Percentiles rank a stretch among this genome's conserved stretches.
These are phyloP conservation scores for Neoboletus brunneissimus DNA, from an alignment of 768 basidiomycete genomes.

Conservation along the genomic window DNA sequence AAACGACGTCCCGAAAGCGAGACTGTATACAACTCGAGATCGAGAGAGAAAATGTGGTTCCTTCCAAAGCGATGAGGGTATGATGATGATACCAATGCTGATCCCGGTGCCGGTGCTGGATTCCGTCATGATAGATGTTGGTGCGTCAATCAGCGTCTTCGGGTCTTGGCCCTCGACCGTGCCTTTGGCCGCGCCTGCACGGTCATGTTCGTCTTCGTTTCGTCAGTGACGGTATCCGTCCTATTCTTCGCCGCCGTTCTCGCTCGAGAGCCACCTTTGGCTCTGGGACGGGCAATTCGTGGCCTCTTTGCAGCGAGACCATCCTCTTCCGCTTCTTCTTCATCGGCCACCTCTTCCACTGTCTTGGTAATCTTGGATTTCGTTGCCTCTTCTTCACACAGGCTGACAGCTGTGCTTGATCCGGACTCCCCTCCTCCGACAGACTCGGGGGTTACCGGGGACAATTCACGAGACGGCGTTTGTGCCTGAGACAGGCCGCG, in stretches of 20 bases:
- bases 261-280: conserved; percentile 24
- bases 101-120: conserved; percentile 15
- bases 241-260: conserved; percentile 16
- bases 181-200: conserved; percentile 32
- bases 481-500: conserved; percentile 20
- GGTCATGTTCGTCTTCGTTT: conserved; percentile 16
- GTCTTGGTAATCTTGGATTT: conserved; percentile 20
- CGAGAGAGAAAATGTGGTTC: conserved; percentile 18
- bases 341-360: conserved; percentile 12
- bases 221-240: conserved; percentile 9
- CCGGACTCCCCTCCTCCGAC: conserved; percentile 28
- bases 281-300: conserved; percentile 19
- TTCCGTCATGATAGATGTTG: conserved; percentile 10
- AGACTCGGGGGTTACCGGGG: conserved; percentile 26
- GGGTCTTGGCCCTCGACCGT: conserved; percentile 27
- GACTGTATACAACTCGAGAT: conserved; percentile 24
- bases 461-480: conserved; percentile 25
- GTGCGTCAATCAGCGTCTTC: conserved; percentile 28
- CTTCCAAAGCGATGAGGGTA: conserved; percentile 22
- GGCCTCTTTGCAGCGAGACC: conserved; percentile 18
- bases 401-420: conserved; percentile 34
- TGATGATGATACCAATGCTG: conserved; percentile 19
- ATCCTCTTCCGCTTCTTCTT: conserved; percentile 16
- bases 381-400: conserved; percentile 27
- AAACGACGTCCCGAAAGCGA: conserved; percentile 4